phyloP scores from a whole-genome alignment of 179 eudicot genomes.

The Nepenthes alata region DNA sequence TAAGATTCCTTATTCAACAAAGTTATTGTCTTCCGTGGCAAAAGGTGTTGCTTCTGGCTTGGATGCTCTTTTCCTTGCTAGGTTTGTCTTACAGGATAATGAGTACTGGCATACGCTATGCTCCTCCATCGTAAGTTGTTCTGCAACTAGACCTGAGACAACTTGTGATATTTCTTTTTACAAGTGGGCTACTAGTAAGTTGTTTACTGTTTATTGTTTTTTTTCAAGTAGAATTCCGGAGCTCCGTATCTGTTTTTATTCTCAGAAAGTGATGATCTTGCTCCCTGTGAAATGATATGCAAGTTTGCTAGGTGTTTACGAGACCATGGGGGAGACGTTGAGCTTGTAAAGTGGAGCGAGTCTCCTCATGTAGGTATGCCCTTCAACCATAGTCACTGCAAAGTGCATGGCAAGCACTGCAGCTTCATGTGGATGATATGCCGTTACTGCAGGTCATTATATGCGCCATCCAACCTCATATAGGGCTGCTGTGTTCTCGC shows the following conservation, averaged over 20 bases:
- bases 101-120: constrained; percentile 45
- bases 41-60: constrained; percentile 39
- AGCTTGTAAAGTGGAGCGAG: constrained; percentile 33
- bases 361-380: constrained; percentile 19
- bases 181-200: constrained; percentile 1
- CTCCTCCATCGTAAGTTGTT: constrained; percentile 45
- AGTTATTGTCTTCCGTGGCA: constrained; percentile 31
- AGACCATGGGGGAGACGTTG: constrained; percentile 39
- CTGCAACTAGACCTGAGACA: background rate
- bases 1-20: constrained; percentile 40
- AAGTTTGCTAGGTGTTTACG: constrained; percentile 35
- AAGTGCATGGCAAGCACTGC: no score
- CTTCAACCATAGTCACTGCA: no score
- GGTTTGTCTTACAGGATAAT: constrained; percentile 32
- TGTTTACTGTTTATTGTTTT: background rate
- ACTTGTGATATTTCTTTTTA: background rate
- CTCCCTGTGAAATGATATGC: constrained; percentile 28
- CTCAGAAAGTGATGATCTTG: constrained; percentile 42
- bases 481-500: constrained; percentile 25
- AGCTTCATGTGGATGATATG: no score
- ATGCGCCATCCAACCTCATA: constrained; percentile 28
- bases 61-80: constrained; percentile 49
- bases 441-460: constrained; percentile 27
- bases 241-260: constrained; percentile 47
- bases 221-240: constrained; percentile 21